Evolutionary conservation across 805 yeast species (phyloP).

Genomic region (Suhomyces sp.): DNA sequence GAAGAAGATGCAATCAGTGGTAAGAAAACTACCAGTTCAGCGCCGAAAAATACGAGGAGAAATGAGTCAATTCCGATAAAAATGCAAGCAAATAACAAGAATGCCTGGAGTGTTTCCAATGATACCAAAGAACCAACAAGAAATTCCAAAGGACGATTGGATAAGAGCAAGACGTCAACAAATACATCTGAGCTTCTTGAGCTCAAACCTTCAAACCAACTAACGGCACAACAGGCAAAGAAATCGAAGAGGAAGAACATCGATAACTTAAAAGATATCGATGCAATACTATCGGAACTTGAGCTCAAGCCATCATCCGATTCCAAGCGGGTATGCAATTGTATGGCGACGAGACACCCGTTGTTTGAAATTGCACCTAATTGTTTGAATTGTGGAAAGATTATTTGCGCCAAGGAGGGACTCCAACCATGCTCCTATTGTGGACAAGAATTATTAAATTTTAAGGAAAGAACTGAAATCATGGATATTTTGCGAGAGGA

Average conservation of each 20-base stretch:
- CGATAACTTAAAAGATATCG: slow-evolving; percentile 60
- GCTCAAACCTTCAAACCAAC: slow-evolving; percentile 30
- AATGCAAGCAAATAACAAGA: neutral
- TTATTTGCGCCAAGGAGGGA: slow-evolving; percentile 88
- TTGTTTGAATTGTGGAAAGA: slow-evolving; percentile 91
- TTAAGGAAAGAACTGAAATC: slow-evolving; percentile 61
- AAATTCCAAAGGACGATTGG: slow-evolving; percentile 13
- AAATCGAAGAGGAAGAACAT: slow-evolving; percentile 45
- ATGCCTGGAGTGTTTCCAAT: slow-evolving; percentile 5
- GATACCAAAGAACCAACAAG: slow-evolving; percentile 7
- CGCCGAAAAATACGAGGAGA: neutral
- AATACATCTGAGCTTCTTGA: slow-evolving; percentile 52
- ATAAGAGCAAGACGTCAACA: slow-evolving; percentile 21
- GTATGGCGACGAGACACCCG: slow-evolving; percentile 88
- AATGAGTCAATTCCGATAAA: neutral
- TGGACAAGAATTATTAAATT: slow-evolving; percentile 61
- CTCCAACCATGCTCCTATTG: slow-evolving; percentile 87
- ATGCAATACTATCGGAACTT: slow-evolving; percentile 55
- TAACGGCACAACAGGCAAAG: slow-evolving; percentile 25
- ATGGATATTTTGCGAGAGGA: slow-evolving; percentile 53
- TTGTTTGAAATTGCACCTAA: slow-evolving; percentile 88
- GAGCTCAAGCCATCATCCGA: slow-evolving; percentile 32
- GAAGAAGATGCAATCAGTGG: slow-evolving; percentile 21
- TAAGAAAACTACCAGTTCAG: slow-evolving; percentile 3
- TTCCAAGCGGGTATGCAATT: slow-evolving; percentile 54